Evolutionary conservation across 768 basidiomycete genomes (phyloP).

Genomic region (Leccinum broughii): DNA sequence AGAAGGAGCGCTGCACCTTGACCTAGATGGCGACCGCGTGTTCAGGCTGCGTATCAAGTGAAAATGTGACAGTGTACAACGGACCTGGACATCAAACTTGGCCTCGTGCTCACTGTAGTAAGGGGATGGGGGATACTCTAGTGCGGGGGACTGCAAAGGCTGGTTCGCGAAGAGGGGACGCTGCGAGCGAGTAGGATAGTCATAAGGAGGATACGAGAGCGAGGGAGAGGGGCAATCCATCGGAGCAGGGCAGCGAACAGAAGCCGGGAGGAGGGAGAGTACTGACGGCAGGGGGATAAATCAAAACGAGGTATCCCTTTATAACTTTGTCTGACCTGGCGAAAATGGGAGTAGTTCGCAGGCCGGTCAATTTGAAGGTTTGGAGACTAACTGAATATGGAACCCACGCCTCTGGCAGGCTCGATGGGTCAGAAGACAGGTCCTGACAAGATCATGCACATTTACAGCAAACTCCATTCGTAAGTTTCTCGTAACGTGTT

Average conservation of each 20-base stretch:
- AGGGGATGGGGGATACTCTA: slow-evolving; percentile 4
- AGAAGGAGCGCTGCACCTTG: slow-evolving; percentile 32
- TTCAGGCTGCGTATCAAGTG: background rate
- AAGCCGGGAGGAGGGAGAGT: slow-evolving; percentile 8
- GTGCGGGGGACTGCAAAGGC: slow-evolving; percentile 5
- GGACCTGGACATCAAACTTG: slow-evolving; percentile 27
- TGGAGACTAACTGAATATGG: slow-evolving; percentile 28
- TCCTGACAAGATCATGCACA: slow-evolving; percentile 27
- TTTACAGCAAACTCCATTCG: slow-evolving; percentile 32
- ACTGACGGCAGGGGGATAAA: slow-evolving; percentile 25
- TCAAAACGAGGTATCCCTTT: slow-evolving; percentile 22
- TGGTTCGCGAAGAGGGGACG: slow-evolving; percentile 1
- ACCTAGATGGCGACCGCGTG: slow-evolving; percentile 19
- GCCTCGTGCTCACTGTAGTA: slow-evolving; percentile 13
- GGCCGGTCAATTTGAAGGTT: slow-evolving; percentile 18
- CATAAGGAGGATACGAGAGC: background rate
- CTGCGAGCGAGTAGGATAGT: background rate
- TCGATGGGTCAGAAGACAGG: slow-evolving; percentile 32
- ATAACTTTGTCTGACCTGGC: slow-evolving; percentile 32
- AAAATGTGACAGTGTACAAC: background rate
- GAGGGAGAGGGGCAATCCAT: slow-evolving; percentile 15
- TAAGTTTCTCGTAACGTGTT: slow-evolving; percentile 25
- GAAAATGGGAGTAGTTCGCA: slow-evolving; percentile 22
- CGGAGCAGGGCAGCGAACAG: slow-evolving; percentile 3
- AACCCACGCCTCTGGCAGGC: slow-evolving; percentile 34